Evolutionary conservation across 306 rosid genomes (phyloP).

Genomic region (Pterocarpus macrocarpus): DNA sequence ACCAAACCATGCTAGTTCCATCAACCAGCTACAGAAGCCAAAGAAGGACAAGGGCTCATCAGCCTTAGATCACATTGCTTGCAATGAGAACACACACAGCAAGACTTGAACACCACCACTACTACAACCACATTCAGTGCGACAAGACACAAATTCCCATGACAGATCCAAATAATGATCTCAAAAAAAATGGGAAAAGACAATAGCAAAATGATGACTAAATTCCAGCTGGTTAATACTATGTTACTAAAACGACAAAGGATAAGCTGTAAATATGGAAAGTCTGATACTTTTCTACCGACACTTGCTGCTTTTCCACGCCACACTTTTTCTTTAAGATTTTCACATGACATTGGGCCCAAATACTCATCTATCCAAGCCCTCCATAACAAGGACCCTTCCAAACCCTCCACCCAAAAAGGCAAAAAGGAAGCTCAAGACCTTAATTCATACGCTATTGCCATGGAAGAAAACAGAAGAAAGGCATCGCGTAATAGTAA

Average conservation of each 20-base stretch:
- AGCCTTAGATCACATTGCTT: neutral
- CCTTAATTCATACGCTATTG: constrained; percentile 42
- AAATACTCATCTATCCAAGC: constrained; percentile 2
- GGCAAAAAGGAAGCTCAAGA: constrained; percentile 33
- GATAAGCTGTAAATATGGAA: constrained; percentile 45
- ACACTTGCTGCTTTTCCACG: constrained; percentile 51
- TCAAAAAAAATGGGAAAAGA: neutral
- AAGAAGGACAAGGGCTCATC: neutral
- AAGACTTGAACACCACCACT: neutral
- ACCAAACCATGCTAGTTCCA: constrained; percentile 16
- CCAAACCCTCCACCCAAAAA: constrained; percentile 20
- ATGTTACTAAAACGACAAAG: constrained; percentile 25
- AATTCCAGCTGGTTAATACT: constrained; percentile 39
- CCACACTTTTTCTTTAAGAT: constrained; percentile 40
- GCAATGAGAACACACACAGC: constrained; percentile 8
- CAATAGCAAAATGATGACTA: neutral
- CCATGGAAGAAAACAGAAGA: constrained; percentile 23
- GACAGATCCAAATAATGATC: constrained; percentile 43
- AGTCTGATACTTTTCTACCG: constrained; percentile 55
- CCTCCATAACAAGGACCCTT: neutral
- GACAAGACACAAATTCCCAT: constrained; percentile 21
- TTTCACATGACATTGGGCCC: constrained; percentile 63
- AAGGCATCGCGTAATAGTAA: constrained; percentile 24
- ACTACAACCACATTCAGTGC: constrained; percentile 7
- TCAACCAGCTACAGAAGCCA: neutral